Evolutionary conservation across 441 rosid genomes (phyloP).

Genomic region (Macaranga tanarius): DNA sequence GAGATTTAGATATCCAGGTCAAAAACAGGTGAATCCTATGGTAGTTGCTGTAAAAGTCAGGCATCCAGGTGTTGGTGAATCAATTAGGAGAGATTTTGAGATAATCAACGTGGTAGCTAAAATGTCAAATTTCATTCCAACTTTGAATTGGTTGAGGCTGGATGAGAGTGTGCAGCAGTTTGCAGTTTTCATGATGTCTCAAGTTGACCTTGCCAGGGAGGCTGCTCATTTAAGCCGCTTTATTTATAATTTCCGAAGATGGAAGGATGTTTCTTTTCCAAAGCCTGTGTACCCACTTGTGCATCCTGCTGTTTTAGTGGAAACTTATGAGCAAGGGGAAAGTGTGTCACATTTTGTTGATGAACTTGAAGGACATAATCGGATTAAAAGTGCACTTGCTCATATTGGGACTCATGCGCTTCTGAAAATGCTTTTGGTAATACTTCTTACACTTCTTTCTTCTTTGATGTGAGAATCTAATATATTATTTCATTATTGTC

Average conservation of each 20-base stretch:
- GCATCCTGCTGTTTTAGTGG: constrained; percentile 99
- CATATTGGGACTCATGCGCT: constrained; percentile 99
- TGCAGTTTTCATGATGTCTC: constrained; percentile 98
- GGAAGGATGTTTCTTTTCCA: constrained; percentile 99
- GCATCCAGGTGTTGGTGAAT: constrained; percentile 98
- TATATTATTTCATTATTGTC: not conserved
- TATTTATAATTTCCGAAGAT: constrained; percentile 86
- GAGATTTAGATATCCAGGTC: constrained; percentile 84
- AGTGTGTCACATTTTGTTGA: constrained; percentile 83
- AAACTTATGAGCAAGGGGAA: constrained; percentile 96
- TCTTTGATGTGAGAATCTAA: not conserved
- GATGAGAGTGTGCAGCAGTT: constrained; percentile 99
- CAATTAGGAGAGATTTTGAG: constrained; percentile 91
- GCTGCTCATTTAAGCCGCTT: constrained; percentile 98
- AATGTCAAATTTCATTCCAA: constrained; percentile 66
- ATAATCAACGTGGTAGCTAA: constrained; percentile 83
- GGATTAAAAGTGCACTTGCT: constrained; percentile 85
- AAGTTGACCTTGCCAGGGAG: constrained; percentile 99
- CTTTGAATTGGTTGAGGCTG: constrained; percentile 92
- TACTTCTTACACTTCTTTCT: not conserved
- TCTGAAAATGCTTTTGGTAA: constrained; percentile 98
- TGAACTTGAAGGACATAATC: constrained; percentile 69
- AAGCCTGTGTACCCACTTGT: constrained; percentile 98
- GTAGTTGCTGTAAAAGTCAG: constrained; percentile 98
- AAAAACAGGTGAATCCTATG: constrained; percentile 61